Conservation (phyloP, 176 grass and related monocot species). For the Cymbopogon citratus region DNA sequence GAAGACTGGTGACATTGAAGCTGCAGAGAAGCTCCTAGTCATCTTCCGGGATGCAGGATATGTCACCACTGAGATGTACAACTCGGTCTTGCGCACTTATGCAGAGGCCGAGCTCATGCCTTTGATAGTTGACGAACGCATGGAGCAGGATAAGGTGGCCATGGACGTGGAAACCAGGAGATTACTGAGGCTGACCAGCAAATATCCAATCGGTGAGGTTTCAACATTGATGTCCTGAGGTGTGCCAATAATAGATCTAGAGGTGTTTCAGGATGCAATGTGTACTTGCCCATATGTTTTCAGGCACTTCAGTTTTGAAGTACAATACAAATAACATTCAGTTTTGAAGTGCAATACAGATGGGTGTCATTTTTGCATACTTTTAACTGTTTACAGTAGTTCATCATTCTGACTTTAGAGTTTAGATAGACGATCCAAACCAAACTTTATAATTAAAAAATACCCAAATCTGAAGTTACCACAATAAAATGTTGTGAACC, state of each 20-base stretch:
- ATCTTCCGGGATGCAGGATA: constrained; percentile 53
- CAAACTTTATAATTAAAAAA: too few relatives aligned
- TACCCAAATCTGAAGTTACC: too few relatives aligned
- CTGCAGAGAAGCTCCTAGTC: constrained; percentile 59
- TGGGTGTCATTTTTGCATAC: not conserved
- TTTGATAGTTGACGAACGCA: constrained; percentile 70
- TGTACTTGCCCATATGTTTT: not conserved
- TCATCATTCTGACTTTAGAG: not conserved
- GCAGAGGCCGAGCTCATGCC: constrained; percentile 58
- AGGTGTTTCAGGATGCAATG: too few relatives aligned
- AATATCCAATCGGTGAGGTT: constrained; percentile 49
- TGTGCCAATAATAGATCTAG: too few relatives aligned
- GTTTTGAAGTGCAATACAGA: not conserved
- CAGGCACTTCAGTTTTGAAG: not conserved
- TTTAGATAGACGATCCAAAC: not conserved
- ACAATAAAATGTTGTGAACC: too few relatives aligned
- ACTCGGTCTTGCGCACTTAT: constrained; percentile 61
- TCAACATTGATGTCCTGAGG: constrained; percentile 45
- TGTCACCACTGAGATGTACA: constrained; percentile 68
- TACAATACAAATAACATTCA: not conserved
- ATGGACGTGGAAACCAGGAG: constrained; percentile 54
- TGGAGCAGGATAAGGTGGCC: constrained; percentile 56
- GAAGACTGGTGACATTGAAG: constrained; percentile 46
- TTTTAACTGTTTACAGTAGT: not conserved
- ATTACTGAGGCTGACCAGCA: constrained; percentile 51